Percentiles rank a stretch among this genome's conserved stretches.
Evolutionary conservation across 257 asterid genomes (phyloP).

Genomic region (Gentiana macrophylla): DNA sequence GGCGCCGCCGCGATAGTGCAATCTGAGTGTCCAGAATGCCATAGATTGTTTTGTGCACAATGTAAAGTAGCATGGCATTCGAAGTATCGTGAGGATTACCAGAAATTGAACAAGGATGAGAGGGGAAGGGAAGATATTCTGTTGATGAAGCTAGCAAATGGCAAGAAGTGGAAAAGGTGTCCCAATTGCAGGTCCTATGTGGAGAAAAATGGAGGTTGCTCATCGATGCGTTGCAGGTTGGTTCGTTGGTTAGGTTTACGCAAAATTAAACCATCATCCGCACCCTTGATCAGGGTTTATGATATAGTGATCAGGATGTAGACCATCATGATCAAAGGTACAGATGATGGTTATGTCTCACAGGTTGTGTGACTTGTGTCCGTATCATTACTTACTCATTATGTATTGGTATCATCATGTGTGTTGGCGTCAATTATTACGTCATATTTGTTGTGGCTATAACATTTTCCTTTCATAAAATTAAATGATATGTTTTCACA

Average conservation of each 20-base stretch:
- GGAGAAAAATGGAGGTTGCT: slow-evolving; percentile 47
- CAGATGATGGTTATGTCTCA: no score
- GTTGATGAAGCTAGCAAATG: slow-evolving; percentile 17
- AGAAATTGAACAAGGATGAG: slow-evolving; percentile 25
- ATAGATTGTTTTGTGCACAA: slow-evolving; percentile 44
- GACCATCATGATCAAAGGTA: no score
- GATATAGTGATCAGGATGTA: not conserved
- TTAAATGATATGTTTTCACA: not conserved
- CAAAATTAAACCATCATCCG: no score
- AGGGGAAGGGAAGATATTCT: slow-evolving; percentile 14
- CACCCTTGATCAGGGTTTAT: no score
- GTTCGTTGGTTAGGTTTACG: not conserved
- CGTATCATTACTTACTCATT: not conserved
- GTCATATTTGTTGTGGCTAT: not conserved
- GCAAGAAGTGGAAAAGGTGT: slow-evolving; percentile 35
- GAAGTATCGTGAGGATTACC: slow-evolving; percentile 27
- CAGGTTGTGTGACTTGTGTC: not conserved
- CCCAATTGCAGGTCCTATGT: slow-evolving; percentile 45
- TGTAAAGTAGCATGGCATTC: slow-evolving; percentile 70
- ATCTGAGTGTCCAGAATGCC: slow-evolving; percentile 50
- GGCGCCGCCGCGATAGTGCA: slow-evolving; percentile 1
- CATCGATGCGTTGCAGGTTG: slow-evolving; percentile 64
- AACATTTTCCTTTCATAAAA: not conserved
- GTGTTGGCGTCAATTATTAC: not conserved
- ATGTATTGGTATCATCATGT: not conserved